Base-by-base conservation (phyloP, 2,329 filamentous ascomycete genomes). In the Fusarium gaditjirri region DNA sequence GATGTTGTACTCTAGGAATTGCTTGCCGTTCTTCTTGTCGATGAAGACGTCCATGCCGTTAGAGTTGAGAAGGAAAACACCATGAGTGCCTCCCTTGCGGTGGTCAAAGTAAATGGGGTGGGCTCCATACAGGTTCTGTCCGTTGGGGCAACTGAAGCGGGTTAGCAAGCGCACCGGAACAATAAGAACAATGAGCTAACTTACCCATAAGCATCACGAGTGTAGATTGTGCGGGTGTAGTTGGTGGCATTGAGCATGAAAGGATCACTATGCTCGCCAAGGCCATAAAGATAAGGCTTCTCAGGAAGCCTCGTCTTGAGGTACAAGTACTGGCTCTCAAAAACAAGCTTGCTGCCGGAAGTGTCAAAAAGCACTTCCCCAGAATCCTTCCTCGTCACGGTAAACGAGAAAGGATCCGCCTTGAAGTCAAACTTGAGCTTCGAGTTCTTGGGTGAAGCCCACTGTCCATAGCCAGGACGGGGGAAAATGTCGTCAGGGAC, bases 21-120 rank as follows among this genome's bases (percentile, higher is more conserved):
- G 89, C 11, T 87, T 85, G 12, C 86, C 84, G 29, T 84, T 80
- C 9, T 84, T 81, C 3, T 87, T 87, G 78, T 94, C 88, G 79
- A 95, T 90, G 74, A 91, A 91, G 78, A 95, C 86, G 67, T 95
- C 92, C 90, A 94, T 94, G 38, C 89, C 92, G 75, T 93, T 92
- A 17, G 90, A 91, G 80, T 93, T 94, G 71, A 92, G 81, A 29
- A 94, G 83, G 78, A 93, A 91, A 6, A 93, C 92, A 23, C 91
- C 86, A 83, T 93, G 78, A 67, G 91, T 82, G 76, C 89, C 82
- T 60, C 57, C 66, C 11, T 85, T 85, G 25, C 93, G 87, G 77
- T 93, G 90, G 64, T 94, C 92, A 72, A 91, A 89, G 81, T 94
- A 94, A n/a, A 94, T 83, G 0, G 92, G 92, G 71, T 94, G 92